Base-by-base conservation (phyloP, 805 yeast species). In the Hanseniaspora clermontiae region DNA sequence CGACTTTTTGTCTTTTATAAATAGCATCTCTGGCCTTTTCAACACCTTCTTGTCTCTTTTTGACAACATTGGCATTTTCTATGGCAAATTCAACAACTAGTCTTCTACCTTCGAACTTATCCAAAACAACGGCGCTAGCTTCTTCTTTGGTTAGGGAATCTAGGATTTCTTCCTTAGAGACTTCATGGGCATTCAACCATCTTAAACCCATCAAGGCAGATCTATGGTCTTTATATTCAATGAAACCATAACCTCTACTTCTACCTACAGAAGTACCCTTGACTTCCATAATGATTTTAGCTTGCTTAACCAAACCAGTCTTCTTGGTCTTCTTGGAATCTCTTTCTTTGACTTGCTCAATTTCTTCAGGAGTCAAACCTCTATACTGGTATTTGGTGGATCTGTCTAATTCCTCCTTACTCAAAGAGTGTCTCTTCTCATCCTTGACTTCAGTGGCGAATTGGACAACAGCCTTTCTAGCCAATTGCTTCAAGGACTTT, bases 161-260 rank as follows among this genome's bases (percentile, higher is more conserved):
- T 20, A 77, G 58, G 43, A 88, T 77, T 68, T 90, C 97, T 10
- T 76, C 80, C 37, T 69, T 69, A 0, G 87, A 72, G 7, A 93
- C 95, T 65, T 80, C 83, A 66, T 91, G 96, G 8, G 95, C 96
- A 68, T 93, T 93, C 68, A 93, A 76, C 96, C 96, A 93, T 74
- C 98, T 81, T 57, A 93, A 78, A 1, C 95, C 97, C 97, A 89
- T 90, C 61, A 93, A 76, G 0, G 98, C 97, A 60, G 83, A 68
- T 69, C 84, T 85, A 69, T 93, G 98, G 69, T 90, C 95, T 70
- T 89, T 82, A 69, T 77, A 89, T 71, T 93, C 97, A 47, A 93
- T 70, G 76, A 93, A 91, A 60, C 98, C 98, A 65, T 91, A 93
- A 59, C 98, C 98, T 74, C 97, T 83, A 65, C 93, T 83, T 70